Percentiles rank a stretch among this genome's conserved stretches.
Evolutionary conservation across 2,329 filamentous ascomycete species (phyloP).

Genomic region (Trichoderma aggressivum): DNA sequence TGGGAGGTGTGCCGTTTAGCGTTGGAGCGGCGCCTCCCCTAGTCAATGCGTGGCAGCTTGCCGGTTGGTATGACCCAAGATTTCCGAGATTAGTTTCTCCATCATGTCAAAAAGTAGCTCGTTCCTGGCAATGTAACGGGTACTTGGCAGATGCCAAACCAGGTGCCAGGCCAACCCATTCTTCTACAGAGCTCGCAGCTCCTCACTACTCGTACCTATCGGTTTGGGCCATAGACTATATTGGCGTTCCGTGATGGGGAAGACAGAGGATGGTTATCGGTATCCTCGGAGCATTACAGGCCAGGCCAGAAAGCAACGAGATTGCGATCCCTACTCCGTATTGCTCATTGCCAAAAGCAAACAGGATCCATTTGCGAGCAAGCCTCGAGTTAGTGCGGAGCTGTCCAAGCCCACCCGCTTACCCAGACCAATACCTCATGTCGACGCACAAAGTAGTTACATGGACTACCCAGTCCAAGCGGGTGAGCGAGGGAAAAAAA

Average conservation of each 20-base stretch:
- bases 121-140: conserved; percentile 11
- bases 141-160: neutral
- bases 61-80: conserved; percentile 20
- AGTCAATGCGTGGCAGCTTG: conserved; percentile 17
- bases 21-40: conserved; percentile 15
- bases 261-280: neutral
- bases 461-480: neutral
- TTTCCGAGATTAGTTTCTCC: conserved; percentile 19
- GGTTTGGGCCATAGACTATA: neutral
- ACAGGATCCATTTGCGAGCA: neutral
- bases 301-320: neutral
- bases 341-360: neutral
- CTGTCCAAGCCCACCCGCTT: conserved; percentile 2
- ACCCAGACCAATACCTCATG: neutral
- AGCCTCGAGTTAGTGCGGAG: neutral
- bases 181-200: neutral
- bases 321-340: neutral
- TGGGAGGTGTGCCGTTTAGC: conserved; percentile 13
- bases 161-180: neutral
- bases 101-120: conserved; percentile 16
- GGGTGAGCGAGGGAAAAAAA: neutral
- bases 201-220: neutral
- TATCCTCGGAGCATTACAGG: neutral
- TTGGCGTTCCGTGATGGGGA: neutral
- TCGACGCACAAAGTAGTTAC: neutral